Base-by-base conservation (phyloP, 305 asterid genomes). In the Plantago lanceolata region DNA sequence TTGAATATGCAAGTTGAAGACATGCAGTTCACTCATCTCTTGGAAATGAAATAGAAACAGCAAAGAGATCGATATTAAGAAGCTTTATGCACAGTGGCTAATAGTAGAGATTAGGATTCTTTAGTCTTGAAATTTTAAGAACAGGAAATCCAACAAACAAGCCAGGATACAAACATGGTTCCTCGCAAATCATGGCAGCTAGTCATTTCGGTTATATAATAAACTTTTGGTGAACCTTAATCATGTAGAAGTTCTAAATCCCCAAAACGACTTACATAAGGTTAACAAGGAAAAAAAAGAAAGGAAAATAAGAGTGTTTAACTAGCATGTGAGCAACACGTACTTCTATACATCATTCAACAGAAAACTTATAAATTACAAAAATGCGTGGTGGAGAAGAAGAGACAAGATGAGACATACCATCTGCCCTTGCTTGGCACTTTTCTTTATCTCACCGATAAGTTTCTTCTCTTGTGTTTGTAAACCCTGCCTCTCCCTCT, bases 341-440 rank as follows among this genome's bases (percentile, higher is more conserved):
- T 24, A 11, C 13, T 54, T 54, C 19, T 14, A 54, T 4, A n/a
- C 2, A 13, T 28, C 19, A 52, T 58, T n/a, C 20, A 20, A 57
- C 18, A 37, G 29, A 52, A 15, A 21, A 21, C 11, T 14, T 15
- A 47, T 31, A 19, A 17, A 61, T 48, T 6, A 57, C 11, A 15
- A 35, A 48, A 59, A 33, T 13, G 47, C 20, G n/a, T n/a, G 35
- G 58, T 40, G 35, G 59, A 61, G 14, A 50, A 64, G 29, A 59
- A 17, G 17, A n/a, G 57, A 47, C 21, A 61, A 24, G 24, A 19
- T 19, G 5, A n/a, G 43, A 63, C 60, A 19, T 75, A 94, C 99
- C 99, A 94, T 94, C 77, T 94, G 97, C 59, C 96, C 99, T 81
- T 94, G 99, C 81, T 94, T 90, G 24, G 99, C 99, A 19, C 91